phyloP scores from a whole-genome alignment of 305 asterid species.

The Rubia balearica region DNA sequence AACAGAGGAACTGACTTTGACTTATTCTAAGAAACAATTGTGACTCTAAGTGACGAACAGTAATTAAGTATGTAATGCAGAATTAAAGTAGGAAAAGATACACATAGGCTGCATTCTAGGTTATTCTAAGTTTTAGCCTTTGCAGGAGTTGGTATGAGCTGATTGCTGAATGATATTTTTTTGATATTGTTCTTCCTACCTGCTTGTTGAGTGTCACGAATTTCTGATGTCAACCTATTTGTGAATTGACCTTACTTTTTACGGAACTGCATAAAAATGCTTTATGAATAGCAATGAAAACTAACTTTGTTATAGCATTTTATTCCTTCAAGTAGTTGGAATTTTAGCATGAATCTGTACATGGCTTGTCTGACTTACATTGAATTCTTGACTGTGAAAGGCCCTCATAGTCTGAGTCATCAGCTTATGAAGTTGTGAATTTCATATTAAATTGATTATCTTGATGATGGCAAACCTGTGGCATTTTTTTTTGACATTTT shows the following conservation, averaged over 20 bases:
- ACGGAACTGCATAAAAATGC: not conserved
- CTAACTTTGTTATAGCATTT: not conserved
- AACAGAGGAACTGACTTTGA: no score
- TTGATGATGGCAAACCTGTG: not conserved
- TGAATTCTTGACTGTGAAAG: not conserved
- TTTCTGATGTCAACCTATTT: not conserved
- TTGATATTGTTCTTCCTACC: not conserved
- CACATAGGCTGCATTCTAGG: no score
- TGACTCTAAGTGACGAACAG: no score
- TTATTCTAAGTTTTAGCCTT: no score
- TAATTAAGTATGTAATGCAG: no score
- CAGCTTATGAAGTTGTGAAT: not conserved
- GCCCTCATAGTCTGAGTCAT: not conserved
- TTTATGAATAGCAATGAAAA: not conserved
- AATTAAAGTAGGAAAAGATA: no score
- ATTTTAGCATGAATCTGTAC: not conserved
- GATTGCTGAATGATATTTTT: not conserved
- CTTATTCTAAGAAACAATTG: no score
- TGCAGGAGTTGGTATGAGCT: no score
- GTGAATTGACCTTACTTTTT: not conserved
- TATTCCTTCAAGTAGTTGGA: not conserved
- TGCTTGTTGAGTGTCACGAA: not conserved
- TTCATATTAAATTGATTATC: not conserved
- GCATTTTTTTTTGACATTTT: not conserved
- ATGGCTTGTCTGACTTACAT: not conserved